These are phyloP conservation scores for Salix dunnii DNA, from an alignment of 345 rosid species.

Conservation along the genomic window DNA sequence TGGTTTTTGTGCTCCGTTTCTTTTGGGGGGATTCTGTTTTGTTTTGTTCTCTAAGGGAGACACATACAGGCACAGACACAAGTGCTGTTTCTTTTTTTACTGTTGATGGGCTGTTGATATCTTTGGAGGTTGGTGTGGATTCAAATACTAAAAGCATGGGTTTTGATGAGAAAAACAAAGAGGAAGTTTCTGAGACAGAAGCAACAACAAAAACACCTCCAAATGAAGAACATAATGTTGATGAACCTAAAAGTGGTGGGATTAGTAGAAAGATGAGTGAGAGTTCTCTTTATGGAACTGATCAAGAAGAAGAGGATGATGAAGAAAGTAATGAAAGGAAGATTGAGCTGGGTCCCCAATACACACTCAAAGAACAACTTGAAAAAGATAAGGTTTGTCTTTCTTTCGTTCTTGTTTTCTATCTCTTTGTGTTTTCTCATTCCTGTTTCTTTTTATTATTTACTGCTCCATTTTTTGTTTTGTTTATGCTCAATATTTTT, in stretches of 20 bases:
- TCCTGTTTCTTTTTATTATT: background rate
- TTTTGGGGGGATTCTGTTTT: background rate
- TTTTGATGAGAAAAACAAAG: constrained; percentile 31
- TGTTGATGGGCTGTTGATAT: constrained; percentile 41
- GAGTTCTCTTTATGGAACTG: constrained; percentile 39
- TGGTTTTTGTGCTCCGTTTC: background rate
- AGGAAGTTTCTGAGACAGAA: constrained; percentile 24
- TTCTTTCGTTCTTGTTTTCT: background rate
- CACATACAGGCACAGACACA: background rate
- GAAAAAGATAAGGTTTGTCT: constrained; percentile 65
- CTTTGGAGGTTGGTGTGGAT: constrained; percentile 35
- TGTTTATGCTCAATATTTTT: background rate
- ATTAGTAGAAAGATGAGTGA: constrained; percentile 37
- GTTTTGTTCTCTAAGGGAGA: background rate
- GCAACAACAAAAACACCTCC: constrained; percentile 16
- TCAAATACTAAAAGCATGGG: constrained; percentile 42
- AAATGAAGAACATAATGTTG: constrained; percentile 12
- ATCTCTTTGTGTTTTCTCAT: background rate
- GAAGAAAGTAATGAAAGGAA: constrained; percentile 49
- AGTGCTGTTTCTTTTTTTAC: background rate
- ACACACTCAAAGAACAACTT: constrained; percentile 56
- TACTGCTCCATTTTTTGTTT: background rate
- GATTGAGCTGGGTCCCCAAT: constrained; percentile 63
- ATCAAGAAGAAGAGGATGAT: constrained; percentile 41
- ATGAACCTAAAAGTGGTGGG: constrained; percentile 20